A percentile compares a stretch with the other conserved stretches of the same genome.
phyloP scores from a whole-genome alignment of 306 rosid species.

The Quercus aquifolioides region DNA sequence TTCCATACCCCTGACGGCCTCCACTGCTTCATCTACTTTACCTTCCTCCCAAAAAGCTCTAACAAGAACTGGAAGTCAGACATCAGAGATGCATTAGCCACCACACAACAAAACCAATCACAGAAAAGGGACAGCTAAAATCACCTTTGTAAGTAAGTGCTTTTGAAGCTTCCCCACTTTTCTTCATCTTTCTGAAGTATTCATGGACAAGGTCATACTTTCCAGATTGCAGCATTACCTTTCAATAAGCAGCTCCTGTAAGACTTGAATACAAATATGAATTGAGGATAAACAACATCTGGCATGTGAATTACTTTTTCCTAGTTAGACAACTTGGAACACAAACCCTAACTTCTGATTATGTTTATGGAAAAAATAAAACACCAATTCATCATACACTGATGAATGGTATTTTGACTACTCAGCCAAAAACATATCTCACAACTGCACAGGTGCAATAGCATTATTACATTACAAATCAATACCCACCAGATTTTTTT shows the following conservation, averaged over 20 bases:
- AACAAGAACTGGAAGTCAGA: constrained; percentile 60
- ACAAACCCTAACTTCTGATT: constrained; percentile 1
- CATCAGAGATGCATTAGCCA: constrained; percentile 19
- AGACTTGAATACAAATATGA: constrained; percentile 40
- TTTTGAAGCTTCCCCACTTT: constrained; percentile 64
- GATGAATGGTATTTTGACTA: not conserved
- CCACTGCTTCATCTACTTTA: constrained; percentile 68
- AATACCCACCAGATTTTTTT: not conserved
- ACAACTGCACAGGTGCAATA: not conserved
- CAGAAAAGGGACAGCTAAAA: constrained; percentile 20
- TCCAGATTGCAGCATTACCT: constrained; percentile 88
- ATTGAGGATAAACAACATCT: constrained; percentile 30
- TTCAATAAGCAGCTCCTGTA: constrained; percentile 49
- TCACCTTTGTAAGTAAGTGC: constrained; percentile 84
- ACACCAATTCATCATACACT: constrained; percentile 9
- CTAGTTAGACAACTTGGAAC: not conserved
- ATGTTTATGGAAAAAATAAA: not conserved
- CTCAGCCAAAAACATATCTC: not conserved
- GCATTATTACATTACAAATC: constrained; percentile 11
- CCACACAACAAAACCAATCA: constrained; percentile 28
- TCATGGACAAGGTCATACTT: constrained; percentile 78
- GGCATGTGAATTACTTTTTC: constrained; percentile 16
- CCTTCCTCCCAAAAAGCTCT: constrained; percentile 82
- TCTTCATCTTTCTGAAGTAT: constrained; percentile 68
- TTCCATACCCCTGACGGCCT: constrained; percentile 85